Evolutionary conservation across 2,329 filamentous ascomycete genomes (phyloP), one percentile per base, ranked within the genome.

Genomic region (Penicillium sp.): DNA sequence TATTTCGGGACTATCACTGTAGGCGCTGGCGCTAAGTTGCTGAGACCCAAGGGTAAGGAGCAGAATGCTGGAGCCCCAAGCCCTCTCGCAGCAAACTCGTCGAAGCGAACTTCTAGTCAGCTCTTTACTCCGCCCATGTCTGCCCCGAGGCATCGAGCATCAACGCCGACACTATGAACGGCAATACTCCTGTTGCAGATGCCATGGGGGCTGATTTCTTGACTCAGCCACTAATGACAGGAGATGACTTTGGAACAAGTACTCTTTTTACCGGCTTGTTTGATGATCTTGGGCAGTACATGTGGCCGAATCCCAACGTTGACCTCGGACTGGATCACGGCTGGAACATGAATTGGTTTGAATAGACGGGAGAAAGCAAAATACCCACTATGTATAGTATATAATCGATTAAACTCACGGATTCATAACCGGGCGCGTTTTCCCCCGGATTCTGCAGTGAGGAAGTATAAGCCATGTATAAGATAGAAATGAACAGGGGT

Each of bases 1-100:
- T 74, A 71, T 47, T 74, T 74, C 61, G 70, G 77, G 18, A 74
- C 66, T 8, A 66, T 72, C 27, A 62, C 63, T 7, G 61, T 72
- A 6, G 62, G 65, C 6, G 57, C 61, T 4, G 67, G 68, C 26
- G 62, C 63, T 28, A 66, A 65, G 9, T 63, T 66, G 26, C 51
- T 56, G 10, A 53, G 46, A 14, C 18, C 16, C 11, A 41, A 51
- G 20, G 47, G 20, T 20, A 52, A 47, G 13, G 44, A 40, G 13
- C 51, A 46, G 29, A 14, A 57, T 13, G 49, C 50, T 20, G 55
- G 52, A 37, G 46, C 48, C 26, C 29, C 47, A 16, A 48, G 23
- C 9, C 31, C 40, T 10, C 14, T n/a, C 3, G 35, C n/a, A 9
- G 40, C 38, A 10, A 10, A 22, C 3, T 27, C 47, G 9, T 46